phyloP scores from a whole-genome alignment of 2,329 filamentous ascomycete genomes.

The Colletotrichum magnum region DNA sequence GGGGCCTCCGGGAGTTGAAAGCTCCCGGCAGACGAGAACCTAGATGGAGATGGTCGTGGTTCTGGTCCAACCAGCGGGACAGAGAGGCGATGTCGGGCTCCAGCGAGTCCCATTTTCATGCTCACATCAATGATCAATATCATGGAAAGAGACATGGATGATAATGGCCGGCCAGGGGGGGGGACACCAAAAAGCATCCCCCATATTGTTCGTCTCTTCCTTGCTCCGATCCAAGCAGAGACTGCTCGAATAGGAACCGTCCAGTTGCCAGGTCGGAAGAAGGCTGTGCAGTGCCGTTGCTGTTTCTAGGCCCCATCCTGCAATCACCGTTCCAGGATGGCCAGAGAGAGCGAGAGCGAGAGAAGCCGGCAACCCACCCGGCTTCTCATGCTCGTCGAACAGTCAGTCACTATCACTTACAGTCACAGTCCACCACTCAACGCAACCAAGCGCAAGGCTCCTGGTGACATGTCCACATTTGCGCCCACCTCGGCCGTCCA shows the following conservation, averaged over 20 bases:
- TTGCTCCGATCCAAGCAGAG: conserved; percentile 30
- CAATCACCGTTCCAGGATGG: conserved; percentile 26
- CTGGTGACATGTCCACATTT: conserved; percentile 26
- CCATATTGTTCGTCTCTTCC: conserved; percentile 19
- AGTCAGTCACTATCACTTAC: neutral
- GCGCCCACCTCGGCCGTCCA: conserved; percentile 26
- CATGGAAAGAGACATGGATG: conserved; percentile 8
- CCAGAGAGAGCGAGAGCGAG: conserved; percentile 13
- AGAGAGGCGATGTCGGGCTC: conserved; percentile 17
- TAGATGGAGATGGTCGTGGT: too few relatives aligned
- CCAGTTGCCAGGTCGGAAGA: conserved; percentile 19
- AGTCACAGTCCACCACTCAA: neutral
- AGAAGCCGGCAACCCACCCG: conserved; percentile 9
- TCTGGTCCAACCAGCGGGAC: neutral
- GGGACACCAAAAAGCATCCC: neutral
- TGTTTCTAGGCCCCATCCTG: conserved; percentile 32
- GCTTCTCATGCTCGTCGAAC: neutral
- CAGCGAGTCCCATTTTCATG: conserved; percentile 24
- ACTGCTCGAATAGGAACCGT: conserved; percentile 17
- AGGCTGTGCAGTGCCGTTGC: conserved; percentile 20
- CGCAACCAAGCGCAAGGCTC: neutral
- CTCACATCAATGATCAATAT: neutral
- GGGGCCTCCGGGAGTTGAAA: conserved; percentile 26
- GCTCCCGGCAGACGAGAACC: conserved; percentile 10
- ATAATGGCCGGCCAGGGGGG: conserved; percentile 17